Evolutionary conservation across 83 land plant genomes (phyloP), one percentile per base, ranked within the genome.

Genomic region (Picea mariana): DNA sequence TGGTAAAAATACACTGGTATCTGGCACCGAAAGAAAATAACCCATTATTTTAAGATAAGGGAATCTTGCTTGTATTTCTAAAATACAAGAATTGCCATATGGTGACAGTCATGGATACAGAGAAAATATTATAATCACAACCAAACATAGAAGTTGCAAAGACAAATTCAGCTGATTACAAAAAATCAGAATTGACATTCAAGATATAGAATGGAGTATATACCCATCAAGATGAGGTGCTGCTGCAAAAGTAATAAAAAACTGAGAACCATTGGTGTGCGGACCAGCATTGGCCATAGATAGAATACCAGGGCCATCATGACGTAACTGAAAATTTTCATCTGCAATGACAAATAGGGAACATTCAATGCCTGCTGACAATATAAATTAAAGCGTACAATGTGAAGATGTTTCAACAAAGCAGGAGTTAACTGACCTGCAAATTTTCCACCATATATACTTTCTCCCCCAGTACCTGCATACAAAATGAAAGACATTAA

Each of bases 211-310:
- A 26, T 71, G 18, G 44, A 69, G 20, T 69, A 34, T 38, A 69
- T 20, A 96, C 99, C 99, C 96, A 84, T 98, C 93, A 82, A 98
- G 93, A 84, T 91, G 94, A 65, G 88, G 93, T 79, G 91, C 80
- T 23, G 92, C 82, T 79, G 83, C 86, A 85, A 98, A 96, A 42
- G 99, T 96, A 62, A 98, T 81, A 79, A 89, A 90, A 82, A 98
- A 98, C 77, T 96, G 99, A 80, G 99, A 98, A 17, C 99, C 97
- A 75, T 93, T 87, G 9, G 94, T 83, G 80, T 93, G 87, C 69
- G 90, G 95, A 55, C 96, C 95, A 80, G 95, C 92, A 89, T 96
- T 90, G 27, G 99, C 88, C 99, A 98, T 98, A 4, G 99, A 94
- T 52, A 98, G 76, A 61, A 98, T 81, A 68, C 99, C 99, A 84